phyloP scores from a whole-genome alignment of 345 rosid genomes.

The Ceriops zippeliana region DNA sequence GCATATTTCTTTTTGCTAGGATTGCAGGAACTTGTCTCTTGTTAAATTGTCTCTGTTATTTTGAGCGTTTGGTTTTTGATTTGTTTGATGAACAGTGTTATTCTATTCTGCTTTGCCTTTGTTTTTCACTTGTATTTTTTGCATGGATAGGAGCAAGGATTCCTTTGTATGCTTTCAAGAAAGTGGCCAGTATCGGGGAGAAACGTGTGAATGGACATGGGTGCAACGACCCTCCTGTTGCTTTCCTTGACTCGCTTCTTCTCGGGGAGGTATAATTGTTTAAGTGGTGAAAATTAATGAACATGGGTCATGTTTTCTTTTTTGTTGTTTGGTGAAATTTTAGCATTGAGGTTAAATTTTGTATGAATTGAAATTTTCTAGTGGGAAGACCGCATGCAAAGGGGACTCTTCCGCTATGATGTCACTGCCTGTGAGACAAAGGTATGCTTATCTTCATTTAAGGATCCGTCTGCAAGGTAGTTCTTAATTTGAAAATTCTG shows the following conservation, averaged over 20 bases:
- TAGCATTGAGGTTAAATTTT: neutral
- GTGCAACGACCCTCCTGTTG: slow-evolving; percentile 45
- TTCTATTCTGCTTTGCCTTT: neutral
- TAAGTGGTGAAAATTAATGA: slow-evolving; percentile 1
- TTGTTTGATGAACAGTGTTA: neutral
- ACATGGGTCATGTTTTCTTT: neutral
- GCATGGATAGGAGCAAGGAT: slow-evolving; percentile 53
- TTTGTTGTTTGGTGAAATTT: neutral
- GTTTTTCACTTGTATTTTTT: neutral
- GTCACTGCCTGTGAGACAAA: slow-evolving; percentile 95
- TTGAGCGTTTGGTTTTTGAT: neutral
- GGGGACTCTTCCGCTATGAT: slow-evolving; percentile 93
- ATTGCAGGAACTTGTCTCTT: no score
- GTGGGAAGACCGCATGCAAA: slow-evolving; percentile 96
- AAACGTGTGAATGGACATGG: slow-evolving; percentile 26
- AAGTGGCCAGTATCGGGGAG: slow-evolving; percentile 25
- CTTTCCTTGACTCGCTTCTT: slow-evolving; percentile 67
- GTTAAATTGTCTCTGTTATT: neutral
- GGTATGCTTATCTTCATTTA: slow-evolving; percentile 25
- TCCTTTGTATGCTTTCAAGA: slow-evolving; percentile 73
- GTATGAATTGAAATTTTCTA: slow-evolving; percentile 24
- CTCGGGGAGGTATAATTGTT: slow-evolving; percentile 67
- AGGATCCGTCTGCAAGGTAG: neutral
- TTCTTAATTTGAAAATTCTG: no score
- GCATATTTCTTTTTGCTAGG: no score